These are phyloP conservation scores for Mycena sp. DNA, from an alignment of 1,284 basidiomycete species.

Conservation along the genomic window DNA sequence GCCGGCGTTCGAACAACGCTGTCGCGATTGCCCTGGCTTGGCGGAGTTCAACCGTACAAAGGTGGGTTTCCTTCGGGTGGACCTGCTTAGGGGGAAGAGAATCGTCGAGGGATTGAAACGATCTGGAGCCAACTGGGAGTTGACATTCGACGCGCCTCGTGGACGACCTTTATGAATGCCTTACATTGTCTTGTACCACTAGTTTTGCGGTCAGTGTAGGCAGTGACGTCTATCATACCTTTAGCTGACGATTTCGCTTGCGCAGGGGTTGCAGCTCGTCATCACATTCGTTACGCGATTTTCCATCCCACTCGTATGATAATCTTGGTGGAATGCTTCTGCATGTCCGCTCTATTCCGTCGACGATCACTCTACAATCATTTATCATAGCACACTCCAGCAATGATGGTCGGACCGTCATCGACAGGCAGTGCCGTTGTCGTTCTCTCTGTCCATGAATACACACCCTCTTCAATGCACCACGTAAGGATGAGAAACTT, in stretches of 20 bases:
- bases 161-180: neutral
- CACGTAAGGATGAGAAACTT: neutral
- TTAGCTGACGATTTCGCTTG: neutral
- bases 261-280: neutral
- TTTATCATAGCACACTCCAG: constrained; percentile 15
- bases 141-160: constrained; percentile 12
- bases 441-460: neutral
- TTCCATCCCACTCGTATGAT: constrained; percentile 18
- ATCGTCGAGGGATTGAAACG: constrained; percentile 29
- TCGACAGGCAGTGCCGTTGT: constrained; percentile 4
- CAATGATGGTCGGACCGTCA: constrained; percentile 7
- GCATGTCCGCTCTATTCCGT: constrained; percentile 21
- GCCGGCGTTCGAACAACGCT: constrained; percentile 26
- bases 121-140: constrained; percentile 25
- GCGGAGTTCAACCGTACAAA: constrained; percentile 23
- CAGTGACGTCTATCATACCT: neutral
- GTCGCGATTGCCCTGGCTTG: constrained; percentile 25
- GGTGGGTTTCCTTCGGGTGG: constrained; percentile 23
- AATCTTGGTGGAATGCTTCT: constrained; percentile 12
- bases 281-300: constrained; percentile 12
- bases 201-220: constrained; percentile 11
- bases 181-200: constrained; percentile 1
- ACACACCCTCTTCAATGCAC: constrained; percentile 10
- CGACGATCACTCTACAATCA: constrained; percentile 15
- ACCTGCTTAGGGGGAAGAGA: constrained; percentile 24